Percentiles rank a stretch among this genome's conserved stretches.
These are phyloP conservation scores for Neonectria coccinea DNA, from an alignment of 2,329 filamentous ascomycete genomes.

Conservation along the genomic window DNA sequence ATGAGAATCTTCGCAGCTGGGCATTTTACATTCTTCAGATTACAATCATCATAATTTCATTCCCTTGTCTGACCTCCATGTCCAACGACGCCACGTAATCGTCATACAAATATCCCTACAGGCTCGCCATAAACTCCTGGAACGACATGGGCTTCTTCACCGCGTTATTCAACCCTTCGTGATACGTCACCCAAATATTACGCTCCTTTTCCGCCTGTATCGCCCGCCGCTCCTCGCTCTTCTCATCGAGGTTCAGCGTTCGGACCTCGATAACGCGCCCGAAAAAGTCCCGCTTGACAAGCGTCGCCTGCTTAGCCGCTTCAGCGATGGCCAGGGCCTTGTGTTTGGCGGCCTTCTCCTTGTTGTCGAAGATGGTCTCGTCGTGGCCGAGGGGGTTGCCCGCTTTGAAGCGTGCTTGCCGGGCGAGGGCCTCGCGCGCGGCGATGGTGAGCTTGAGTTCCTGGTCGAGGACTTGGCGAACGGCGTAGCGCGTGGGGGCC, in stretches of 20 bases:
- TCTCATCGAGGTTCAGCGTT: constrained; percentile 56
- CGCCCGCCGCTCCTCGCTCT: constrained; percentile 48
- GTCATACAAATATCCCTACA: constrained; percentile 56
- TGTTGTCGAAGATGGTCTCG: constrained; percentile 50
- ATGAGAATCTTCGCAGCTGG: constrained; percentile 4
- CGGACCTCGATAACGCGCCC: constrained; percentile 72
- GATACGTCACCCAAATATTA: constrained; percentile 86
- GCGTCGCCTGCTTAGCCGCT: constrained; percentile 49
- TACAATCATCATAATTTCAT: constrained; percentile 3
- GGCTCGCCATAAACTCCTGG: constrained; percentile 78
- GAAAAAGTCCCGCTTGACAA: constrained; percentile 85
- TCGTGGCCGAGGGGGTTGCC: constrained; percentile 50
- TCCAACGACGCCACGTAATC: constrained; percentile 8
- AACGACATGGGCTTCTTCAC: constrained; percentile 89
- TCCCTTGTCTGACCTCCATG: neutral
- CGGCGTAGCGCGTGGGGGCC: constrained; percentile 86
- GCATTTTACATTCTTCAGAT: neutral
- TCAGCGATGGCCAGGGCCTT: constrained; percentile 50
- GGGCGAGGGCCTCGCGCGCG: constrained; percentile 72
- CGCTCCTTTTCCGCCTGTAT: constrained; percentile 58
- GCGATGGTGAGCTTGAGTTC: constrained; percentile 82
- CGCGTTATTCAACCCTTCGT: constrained; percentile 93
- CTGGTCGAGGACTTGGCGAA: constrained; percentile 92
- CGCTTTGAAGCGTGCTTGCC: constrained; percentile 73
- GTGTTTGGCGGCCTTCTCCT: constrained; percentile 50